Conservation (phyloP, 1,284 basidiomycete genomes). For the Rhizoctonia solani region DNA sequence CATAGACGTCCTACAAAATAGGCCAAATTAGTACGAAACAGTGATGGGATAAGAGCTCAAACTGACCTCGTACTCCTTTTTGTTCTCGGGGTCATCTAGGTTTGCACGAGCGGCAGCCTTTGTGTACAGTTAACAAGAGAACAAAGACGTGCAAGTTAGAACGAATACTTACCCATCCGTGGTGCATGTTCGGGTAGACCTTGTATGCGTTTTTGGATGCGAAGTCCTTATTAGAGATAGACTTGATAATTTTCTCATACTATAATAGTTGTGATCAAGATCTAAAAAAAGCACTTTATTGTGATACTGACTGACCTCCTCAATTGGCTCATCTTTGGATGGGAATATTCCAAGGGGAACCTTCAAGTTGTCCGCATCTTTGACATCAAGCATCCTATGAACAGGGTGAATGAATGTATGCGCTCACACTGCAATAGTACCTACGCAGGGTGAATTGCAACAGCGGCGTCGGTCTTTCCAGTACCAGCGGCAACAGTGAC, state of each 20-base stretch:
- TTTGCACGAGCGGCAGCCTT: constrained; percentile 74
- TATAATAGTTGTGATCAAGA: constrained; percentile 40
- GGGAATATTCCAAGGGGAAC: constrained; percentile 64
- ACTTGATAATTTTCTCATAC: constrained; percentile 58
- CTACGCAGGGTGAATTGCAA: constrained; percentile 61
- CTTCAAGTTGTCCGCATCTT: constrained; percentile 56
- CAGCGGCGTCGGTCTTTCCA: constrained; percentile 51
- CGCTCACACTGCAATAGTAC: constrained; percentile 38
- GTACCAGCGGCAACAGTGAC: constrained; percentile 49
- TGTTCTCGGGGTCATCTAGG: constrained; percentile 64
- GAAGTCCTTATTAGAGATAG: constrained; percentile 57
- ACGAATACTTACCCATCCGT: constrained; percentile 12
- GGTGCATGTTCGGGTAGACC: constrained; percentile 57
- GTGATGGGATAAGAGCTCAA: background rate
- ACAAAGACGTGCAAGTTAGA: background rate
- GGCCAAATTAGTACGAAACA: background rate
- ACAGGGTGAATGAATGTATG: background rate
- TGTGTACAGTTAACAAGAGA: constrained; percentile 41
- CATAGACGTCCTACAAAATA: constrained; percentile 20
- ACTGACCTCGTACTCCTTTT: constrained; percentile 60
- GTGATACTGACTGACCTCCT: constrained; percentile 51
- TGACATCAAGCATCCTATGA: constrained; percentile 59
- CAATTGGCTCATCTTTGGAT: constrained; percentile 62
- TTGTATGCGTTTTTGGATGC: constrained; percentile 60
- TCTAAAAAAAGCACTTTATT: background rate